These are phyloP conservation scores for Debaryomyces singareniensis DNA, from an alignment of 1,139 yeast species.

Conservation along the genomic window DNA sequence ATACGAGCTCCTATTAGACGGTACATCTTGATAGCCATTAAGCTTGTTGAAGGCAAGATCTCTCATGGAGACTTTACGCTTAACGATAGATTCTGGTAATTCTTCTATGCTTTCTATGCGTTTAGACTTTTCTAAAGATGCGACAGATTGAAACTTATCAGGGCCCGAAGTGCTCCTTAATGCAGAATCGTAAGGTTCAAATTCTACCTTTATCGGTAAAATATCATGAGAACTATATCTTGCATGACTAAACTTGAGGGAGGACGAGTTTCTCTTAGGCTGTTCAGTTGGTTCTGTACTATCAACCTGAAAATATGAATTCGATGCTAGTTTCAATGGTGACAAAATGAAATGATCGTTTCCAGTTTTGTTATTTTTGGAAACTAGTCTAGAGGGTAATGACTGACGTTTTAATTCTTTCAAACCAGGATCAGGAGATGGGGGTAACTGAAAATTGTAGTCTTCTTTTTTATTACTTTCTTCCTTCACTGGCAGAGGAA, in stretches of 20 bases:
- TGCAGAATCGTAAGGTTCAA: conserved; percentile 20
- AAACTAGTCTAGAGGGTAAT: conserved; percentile 25
- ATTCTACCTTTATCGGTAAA: conserved; percentile 40
- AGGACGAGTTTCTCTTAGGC: conserved; percentile 19
- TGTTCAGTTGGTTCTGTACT: conserved; percentile 8
- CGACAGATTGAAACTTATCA: conserved; percentile 10
- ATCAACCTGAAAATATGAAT: conserved; percentile 14
- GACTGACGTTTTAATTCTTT: conserved; percentile 27
- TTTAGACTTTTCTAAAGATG: conserved; percentile 1
- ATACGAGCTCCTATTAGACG: conserved; percentile 18
- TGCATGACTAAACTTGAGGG: conserved; percentile 29
- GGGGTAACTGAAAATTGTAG: conserved; percentile 18
- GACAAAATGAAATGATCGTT: conserved; percentile 30
- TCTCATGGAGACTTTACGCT: conserved; percentile 9
- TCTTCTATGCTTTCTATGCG: conserved; percentile 10
- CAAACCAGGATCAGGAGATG: conserved; percentile 29
- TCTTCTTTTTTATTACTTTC: conserved; percentile 1
- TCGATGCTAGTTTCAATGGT: conserved; percentile 32
- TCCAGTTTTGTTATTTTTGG: conserved; percentile 14
- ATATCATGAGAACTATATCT: conserved; percentile 42
- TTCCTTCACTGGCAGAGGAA: background rate
- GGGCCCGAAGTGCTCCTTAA: conserved; percentile 28
- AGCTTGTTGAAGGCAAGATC: conserved; percentile 21
- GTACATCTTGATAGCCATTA: conserved; percentile 13
- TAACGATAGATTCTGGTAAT: conserved; percentile 2